Percentiles rank a stretch among this genome's conserved stretches.
These are phyloP conservation scores for Yarrowia porcina DNA, from an alignment of 805 yeast species.

Conservation along the genomic window DNA sequence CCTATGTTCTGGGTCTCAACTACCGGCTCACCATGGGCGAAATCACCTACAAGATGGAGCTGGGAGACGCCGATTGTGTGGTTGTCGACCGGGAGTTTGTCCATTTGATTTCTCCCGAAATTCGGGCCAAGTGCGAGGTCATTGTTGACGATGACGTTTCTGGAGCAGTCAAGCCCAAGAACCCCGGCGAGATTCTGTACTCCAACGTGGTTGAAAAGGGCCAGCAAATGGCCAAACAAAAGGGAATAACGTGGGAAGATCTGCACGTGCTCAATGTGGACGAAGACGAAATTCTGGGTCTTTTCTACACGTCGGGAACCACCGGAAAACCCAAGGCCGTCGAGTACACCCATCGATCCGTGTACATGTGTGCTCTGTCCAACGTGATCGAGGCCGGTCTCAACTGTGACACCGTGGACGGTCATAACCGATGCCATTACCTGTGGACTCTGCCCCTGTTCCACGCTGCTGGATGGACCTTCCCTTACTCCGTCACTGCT, in stretches of 20 bases:
- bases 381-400: conserved; percentile 37
- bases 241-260: conserved; percentile 30
- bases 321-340: conserved; percentile 42
- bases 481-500: conserved; percentile 41
- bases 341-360: conserved; percentile 40
- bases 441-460: conserved; percentile 42
- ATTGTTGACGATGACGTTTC: conserved; percentile 30
- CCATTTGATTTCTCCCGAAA: conserved; percentile 30
- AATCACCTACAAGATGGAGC: conserved; percentile 35
- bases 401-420: conserved; percentile 34
- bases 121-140: conserved; percentile 19
- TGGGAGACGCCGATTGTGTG: conserved; percentile 36
- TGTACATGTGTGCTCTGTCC: conserved; percentile 37
- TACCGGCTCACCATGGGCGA: conserved; percentile 37
- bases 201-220: conserved; percentile 30
- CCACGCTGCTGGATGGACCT: conserved; percentile 42
- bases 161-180: not conserved
- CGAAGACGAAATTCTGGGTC: conserved; percentile 32
- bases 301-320: conserved; percentile 40
- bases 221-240: not conserved
- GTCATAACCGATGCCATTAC: conserved; percentile 36
- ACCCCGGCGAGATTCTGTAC: conserved; percentile 27
- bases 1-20: conserved; percentile 38
- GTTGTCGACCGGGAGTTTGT: conserved; percentile 35
- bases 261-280: conserved; percentile 31